Evolutionary conservation across 1,284 basidiomycete species (phyloP).

Genomic region (Ustilago xerochloae): DNA sequence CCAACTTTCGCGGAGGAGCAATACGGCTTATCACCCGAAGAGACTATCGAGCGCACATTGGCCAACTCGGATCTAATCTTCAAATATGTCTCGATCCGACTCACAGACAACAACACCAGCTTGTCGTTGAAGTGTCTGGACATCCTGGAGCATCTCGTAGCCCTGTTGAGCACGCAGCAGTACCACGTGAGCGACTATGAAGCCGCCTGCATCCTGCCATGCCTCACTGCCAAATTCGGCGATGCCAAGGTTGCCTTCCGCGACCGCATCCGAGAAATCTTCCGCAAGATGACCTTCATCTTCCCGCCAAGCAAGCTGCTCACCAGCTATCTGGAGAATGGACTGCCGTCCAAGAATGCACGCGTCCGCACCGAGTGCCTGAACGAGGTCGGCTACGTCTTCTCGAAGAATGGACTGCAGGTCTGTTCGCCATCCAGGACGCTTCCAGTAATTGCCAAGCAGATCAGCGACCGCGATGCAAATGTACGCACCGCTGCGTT

Average conservation of each 20-base stretch:
- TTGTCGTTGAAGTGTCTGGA: conserved; percentile 89
- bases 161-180: conserved; percentile 77
- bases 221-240: conserved; percentile 83
- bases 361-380: conserved; percentile 87
- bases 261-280: conserved; percentile 70
- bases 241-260: conserved; percentile 71
- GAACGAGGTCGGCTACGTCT: conserved; percentile 80
- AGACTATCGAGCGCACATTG: conserved; percentile 78
- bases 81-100: conserved; percentile 92
- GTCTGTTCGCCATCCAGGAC: conserved; percentile 80
- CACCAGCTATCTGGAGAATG: conserved; percentile 72
- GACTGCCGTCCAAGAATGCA: conserved; percentile 86
- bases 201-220: conserved; percentile 87
- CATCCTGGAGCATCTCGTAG: conserved; percentile 81
- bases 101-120: conserved; percentile 93
- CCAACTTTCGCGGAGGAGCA: conserved; percentile 74
- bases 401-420: conserved; percentile 84
- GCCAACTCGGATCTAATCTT: conserved; percentile 91
- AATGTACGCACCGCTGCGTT: conserved; percentile 85
- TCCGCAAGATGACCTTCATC: conserved; percentile 65
- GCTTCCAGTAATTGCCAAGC: conserved; percentile 80
- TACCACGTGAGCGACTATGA: conserved; percentile 89
- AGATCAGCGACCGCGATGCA: conserved; percentile 89
- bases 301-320: conserved; percentile 92
- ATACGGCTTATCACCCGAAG: conserved; percentile 73